phyloP scores from a whole-genome alignment of 352 stramenopile genomes.

The Chrysophaeum taylorii region DNA sequence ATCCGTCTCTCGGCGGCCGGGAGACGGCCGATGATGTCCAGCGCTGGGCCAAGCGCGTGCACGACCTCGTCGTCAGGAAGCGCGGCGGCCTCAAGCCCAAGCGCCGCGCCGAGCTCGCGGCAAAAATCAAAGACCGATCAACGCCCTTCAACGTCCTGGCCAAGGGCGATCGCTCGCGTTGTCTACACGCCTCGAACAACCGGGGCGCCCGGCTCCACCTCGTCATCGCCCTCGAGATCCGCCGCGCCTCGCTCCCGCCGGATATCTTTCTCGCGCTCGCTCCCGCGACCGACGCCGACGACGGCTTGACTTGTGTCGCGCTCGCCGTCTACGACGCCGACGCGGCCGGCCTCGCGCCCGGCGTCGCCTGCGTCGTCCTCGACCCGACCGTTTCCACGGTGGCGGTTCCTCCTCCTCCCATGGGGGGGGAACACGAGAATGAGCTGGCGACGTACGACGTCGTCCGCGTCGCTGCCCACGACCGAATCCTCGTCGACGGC shows the following conservation, averaged over 20 bases:
- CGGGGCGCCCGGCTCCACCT: neutral
- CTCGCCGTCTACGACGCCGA: constrained; percentile 20
- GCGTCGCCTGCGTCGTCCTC: neutral
- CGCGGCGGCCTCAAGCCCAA: constrained; percentile 23
- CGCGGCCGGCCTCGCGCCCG: neutral
- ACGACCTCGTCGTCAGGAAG: constrained; percentile 1
- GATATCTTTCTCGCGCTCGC: constrained; percentile 14
- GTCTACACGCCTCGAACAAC: neutral
- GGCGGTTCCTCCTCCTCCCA: too few species aligned
- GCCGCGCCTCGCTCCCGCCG: neutral
- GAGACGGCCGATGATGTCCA: neutral
- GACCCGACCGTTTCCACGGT: constrained; percentile 14
- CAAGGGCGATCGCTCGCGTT: neutral
- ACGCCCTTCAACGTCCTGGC: neutral
- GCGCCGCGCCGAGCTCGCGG: constrained; percentile 7
- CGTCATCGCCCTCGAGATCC: constrained; percentile 15
- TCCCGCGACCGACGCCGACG: neutral
- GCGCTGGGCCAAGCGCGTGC: neutral
- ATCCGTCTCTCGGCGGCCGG: neutral
- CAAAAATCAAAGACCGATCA: neutral
- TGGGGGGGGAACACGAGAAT: too few species aligned
- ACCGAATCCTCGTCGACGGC: too few species aligned
- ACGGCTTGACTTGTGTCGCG: neutral
- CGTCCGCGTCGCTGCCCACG: neutral
- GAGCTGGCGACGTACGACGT: too few species aligned